Base-by-base conservation (phyloP, 2,329 filamentous ascomycete species). In the Alternaria infectoria region DNA sequence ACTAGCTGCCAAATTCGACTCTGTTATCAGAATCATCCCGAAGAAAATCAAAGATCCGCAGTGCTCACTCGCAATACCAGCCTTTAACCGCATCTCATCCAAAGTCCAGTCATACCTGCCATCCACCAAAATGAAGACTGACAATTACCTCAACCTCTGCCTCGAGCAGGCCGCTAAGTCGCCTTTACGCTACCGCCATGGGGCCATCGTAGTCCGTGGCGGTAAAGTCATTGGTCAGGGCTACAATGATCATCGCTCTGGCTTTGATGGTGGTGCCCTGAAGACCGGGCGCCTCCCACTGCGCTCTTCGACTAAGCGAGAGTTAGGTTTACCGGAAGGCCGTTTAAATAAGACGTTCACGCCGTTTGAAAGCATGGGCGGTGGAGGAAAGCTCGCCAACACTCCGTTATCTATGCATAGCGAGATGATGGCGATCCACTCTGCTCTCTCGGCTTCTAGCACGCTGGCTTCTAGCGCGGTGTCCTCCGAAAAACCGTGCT, bases 381-480 rank as follows among this genome's bases (percentile, higher is more conserved):
- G 81, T 36, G 80, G 81, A 17, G 76, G 78, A 58, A 67, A 64
- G 21, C 72, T 78, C 30, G 77, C 79, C 57, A 84, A 84, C 65
- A 76, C 77, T 28, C 79, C 81, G 10, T 77, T 87, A 17, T 84
- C 80, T 15, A 85, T 87, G 83, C 85, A 87, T 68, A 83, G 82
- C 5, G 84, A 86, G 79, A 86, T 86, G 84, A 86, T 86, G 83
- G 85, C 84, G 26, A 85, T 87, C 70, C 81, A 83, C 69, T 83
- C 82, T 26, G 84, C 84, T 46, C 81, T 86, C 56, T 76, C 81
- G 44, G 77, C 81, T 55, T 84, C 82, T 55, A 81, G 78, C 67
- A 81, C 80, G 51, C 69, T 82, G 72, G 80, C 81, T 54, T 80
- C 79, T 67, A 81, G 71, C 61, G 75, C 80, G 49, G 76, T 81